phyloP scores from a whole-genome alignment of 306 rosid genomes.

The peach (Prunus persica) region DNA sequence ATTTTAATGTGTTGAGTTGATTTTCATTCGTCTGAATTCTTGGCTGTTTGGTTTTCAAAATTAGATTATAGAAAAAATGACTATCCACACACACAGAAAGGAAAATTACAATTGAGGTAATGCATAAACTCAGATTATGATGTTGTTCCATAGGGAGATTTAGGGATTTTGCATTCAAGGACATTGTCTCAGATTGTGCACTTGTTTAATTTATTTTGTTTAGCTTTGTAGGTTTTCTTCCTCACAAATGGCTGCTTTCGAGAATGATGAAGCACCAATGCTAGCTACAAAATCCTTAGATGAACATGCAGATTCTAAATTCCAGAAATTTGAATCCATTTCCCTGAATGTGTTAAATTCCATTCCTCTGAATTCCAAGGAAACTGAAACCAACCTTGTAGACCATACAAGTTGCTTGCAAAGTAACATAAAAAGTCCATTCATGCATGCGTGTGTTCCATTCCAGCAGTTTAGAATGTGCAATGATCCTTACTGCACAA shows the following conservation, averaged over 20 bases:
- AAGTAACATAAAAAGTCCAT: neutral
- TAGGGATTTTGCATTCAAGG: neutral
- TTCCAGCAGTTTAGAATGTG: slow-evolving; percentile 7
- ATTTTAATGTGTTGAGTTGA: neutral
- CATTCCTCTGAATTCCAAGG: neutral
- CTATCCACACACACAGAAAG: too few relatives aligned
- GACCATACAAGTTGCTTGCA: neutral
- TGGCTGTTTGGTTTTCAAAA: too few relatives aligned
- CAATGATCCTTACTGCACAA: slow-evolving; percentile 6
- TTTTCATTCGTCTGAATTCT: neutral
- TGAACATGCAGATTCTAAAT: neutral
- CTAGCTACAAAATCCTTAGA: neutral
- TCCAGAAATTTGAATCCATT: neutral
- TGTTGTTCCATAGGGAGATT: neutral
- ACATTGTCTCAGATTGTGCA: neutral
- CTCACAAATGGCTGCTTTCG: neutral
- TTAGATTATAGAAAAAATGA: too few relatives aligned
- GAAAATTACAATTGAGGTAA: neutral
- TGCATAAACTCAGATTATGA: neutral
- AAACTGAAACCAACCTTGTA: neutral
- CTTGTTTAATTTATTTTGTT: neutral
- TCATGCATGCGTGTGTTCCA: slow-evolving; percentile 6
- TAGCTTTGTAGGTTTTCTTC: neutral
- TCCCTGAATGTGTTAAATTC: neutral
- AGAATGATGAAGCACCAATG: neutral